Percentiles rank a stretch among this genome's conserved stretches.
Conservation (phyloP, 306 rosid species). For the Ceratonia siliqua region DNA sequence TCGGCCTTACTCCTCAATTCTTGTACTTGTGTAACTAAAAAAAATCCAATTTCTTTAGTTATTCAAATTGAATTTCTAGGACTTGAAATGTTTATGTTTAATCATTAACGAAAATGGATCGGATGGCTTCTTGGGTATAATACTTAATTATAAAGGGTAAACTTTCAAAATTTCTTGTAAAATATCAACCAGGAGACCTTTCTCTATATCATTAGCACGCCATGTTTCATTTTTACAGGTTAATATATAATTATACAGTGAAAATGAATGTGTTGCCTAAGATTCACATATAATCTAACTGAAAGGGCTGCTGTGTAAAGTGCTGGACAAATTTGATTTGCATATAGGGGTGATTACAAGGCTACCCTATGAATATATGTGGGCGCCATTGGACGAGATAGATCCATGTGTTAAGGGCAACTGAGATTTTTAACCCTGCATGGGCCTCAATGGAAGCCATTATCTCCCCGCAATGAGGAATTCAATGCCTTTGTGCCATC, state of each 20-base stretch:
- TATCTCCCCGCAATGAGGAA: conserved; percentile 37
- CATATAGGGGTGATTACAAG: neutral
- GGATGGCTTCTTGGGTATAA: neutral
- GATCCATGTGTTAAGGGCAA: conserved; percentile 20
- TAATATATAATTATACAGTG: neutral
- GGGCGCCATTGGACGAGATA: neutral
- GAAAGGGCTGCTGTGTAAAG: conserved; percentile 2
- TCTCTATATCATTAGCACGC: neutral
- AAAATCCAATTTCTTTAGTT: neutral
- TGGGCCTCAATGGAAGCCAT: conserved; percentile 44
- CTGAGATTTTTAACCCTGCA: conserved; percentile 17
- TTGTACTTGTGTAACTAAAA: neutral
- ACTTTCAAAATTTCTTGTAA: neutral
- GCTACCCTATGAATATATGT: neutral
- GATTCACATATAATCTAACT: neutral
- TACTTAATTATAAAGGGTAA: neutral
- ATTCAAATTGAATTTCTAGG: neutral
- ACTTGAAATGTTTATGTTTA: too few species aligned
- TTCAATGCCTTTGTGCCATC: conserved; percentile 31
- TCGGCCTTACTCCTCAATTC: too few species aligned
- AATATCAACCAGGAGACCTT: neutral
- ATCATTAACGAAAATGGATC: neutral
- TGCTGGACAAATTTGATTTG: neutral
- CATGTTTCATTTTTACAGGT: neutral
- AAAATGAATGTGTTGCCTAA: neutral